A percentile compares a stretch with the other conserved stretches of the same genome.
Conservation (phyloP, 495 filamentous ascomycete species). For the Sordaria brevicollis region DNA sequence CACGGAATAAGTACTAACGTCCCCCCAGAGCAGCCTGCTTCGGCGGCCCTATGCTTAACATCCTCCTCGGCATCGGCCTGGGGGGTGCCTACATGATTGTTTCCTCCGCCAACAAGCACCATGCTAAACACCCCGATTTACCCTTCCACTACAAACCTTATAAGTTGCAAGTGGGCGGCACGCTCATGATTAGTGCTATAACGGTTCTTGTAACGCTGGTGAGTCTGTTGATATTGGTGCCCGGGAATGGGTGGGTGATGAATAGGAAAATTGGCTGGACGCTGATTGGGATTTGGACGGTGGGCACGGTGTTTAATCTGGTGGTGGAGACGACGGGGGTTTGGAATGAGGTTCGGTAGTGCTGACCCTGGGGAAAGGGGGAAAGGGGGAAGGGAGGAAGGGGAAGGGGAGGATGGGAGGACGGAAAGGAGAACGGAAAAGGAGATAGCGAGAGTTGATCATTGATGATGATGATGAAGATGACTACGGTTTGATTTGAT, state of each 20-base stretch:
- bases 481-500: no score
- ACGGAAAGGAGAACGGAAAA: no score
- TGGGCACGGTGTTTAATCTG: conserved; percentile 74
- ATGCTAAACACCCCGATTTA: conserved; percentile 47
- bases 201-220: conserved; percentile 75
- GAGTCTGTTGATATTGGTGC: conserved; percentile 68
- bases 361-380: no score
- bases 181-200: conserved; percentile 69
- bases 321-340: conserved; percentile 58
- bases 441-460: no score
- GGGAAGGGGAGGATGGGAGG: no score
- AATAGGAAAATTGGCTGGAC: conserved; percentile 72
- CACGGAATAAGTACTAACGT: not conserved
- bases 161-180: conserved; percentile 70
- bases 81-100: conserved; percentile 79
- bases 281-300: conserved; percentile 70
- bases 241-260: conserved; percentile 84
- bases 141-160: conserved; percentile 51
- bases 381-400: no score
- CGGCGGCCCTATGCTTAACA: conserved; percentile 96
- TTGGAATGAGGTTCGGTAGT: conserved; percentile 30
- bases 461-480: no score
- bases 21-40: conserved; percentile 66
- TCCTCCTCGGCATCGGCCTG: conserved; percentile 85
- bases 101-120: conserved; percentile 40